A percentile compares a stretch with the other conserved stretches of the same genome.
These are phyloP conservation scores for Talaromyces trachyspermus DNA, from an alignment of 495 filamentous ascomycete genomes.

Conservation along the genomic window DNA sequence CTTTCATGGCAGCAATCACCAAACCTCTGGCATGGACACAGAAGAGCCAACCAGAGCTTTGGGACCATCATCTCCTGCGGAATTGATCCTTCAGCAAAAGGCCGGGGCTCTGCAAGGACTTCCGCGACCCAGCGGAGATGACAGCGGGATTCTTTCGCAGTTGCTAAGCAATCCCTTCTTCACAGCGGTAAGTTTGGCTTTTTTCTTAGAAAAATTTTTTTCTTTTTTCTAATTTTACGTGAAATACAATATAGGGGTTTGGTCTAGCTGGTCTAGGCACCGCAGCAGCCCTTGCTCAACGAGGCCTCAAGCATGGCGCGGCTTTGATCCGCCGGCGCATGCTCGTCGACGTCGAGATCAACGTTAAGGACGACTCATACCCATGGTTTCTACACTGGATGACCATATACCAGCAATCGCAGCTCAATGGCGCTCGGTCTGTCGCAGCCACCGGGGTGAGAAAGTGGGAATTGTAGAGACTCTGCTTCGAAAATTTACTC, in stretches of 20 bases:
- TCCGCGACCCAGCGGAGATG: constrained; percentile 22
- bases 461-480: constrained; percentile 42
- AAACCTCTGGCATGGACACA: constrained; percentile 30
- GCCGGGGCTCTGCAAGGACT: constrained; percentile 25
- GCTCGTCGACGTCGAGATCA: constrained; percentile 92
- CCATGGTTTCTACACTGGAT: constrained; percentile 94
- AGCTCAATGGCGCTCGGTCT: constrained; percentile 32
- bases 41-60: constrained; percentile 26
- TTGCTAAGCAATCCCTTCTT: constrained; percentile 62
- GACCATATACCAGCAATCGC: constrained; percentile 64
- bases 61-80: constrained; percentile 26
- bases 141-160: constrained; percentile 43
- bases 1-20: not conserved
- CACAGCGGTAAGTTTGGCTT: constrained; percentile 44
- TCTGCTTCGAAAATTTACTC: constrained; percentile 51
- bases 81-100: constrained; percentile 34
- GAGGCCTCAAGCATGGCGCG: constrained; percentile 59
- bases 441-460: constrained; percentile 15
- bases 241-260: constrained; percentile 46
- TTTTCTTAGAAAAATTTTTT: not conserved
- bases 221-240: constrained; percentile 3
- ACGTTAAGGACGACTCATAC: constrained; percentile 85
- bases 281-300: constrained; percentile 65
- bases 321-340: constrained; percentile 72
- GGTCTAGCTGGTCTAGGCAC: constrained; percentile 85